Percentiles rank a stretch among this genome's conserved stretches.
phyloP scores from a whole-genome alignment of 2,329 filamentous ascomycete species.

The Pezicula rhizophila region DNA sequence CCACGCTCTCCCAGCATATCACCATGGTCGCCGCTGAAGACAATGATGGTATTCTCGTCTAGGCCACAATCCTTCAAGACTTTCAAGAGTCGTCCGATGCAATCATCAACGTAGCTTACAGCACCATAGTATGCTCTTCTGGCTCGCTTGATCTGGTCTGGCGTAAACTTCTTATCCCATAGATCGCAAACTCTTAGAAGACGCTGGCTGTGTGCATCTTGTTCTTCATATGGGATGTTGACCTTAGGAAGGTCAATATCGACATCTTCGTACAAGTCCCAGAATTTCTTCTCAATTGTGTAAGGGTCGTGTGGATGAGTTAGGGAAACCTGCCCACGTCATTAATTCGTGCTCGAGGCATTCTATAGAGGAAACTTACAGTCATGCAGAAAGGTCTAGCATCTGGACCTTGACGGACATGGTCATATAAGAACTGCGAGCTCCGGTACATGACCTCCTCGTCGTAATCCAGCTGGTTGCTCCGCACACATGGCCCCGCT shows the following conservation, averaged over 20 bases:
- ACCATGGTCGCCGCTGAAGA: constrained; percentile 90
- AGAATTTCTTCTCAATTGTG: constrained; percentile 88
- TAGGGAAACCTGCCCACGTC: constrained; percentile 58
- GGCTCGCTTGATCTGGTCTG: constrained; percentile 80
- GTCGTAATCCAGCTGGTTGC: constrained; percentile 93
- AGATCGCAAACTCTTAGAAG: constrained; percentile 82
- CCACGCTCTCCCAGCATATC: constrained; percentile 93
- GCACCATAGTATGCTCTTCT: constrained; percentile 88
- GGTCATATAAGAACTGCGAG: constrained; percentile 83
- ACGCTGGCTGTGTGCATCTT: constrained; percentile 82
- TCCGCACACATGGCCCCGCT: constrained; percentile 80
- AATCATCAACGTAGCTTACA: constrained; percentile 90
- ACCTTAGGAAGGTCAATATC: constrained; percentile 81
- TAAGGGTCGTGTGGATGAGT: constrained; percentile 95
- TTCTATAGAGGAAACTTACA: constrained; percentile 30
- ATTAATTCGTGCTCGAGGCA: not conserved
- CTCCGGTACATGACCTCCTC: constrained; percentile 94
- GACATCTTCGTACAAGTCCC: constrained; percentile 84
- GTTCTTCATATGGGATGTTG: constrained; percentile 70
- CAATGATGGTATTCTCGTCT: constrained; percentile 79
- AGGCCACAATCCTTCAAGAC: constrained; percentile 75
- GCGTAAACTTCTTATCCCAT: constrained; percentile 75
- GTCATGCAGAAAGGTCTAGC: constrained; percentile 81
- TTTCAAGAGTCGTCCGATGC: constrained; percentile 74
- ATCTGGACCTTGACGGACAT: constrained; percentile 71